Evolutionary conservation across 2,329 filamentous ascomycete species (phyloP), one percentile per base, ranked within the genome.

Genomic region (Fusarium sp.): DNA sequence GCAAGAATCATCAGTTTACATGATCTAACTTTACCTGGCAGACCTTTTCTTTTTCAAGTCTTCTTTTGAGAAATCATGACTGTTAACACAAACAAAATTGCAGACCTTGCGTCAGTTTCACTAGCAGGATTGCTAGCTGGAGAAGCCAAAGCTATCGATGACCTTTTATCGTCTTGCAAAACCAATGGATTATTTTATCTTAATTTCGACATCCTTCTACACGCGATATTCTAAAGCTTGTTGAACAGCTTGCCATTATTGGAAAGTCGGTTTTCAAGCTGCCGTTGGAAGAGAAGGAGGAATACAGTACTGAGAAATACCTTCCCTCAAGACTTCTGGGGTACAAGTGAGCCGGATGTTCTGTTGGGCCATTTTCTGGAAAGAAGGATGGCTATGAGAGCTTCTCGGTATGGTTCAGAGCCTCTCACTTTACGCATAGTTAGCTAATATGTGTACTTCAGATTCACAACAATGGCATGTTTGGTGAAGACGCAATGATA

Each of bases 341-440:
- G 50, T 54, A 60, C 23, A 60, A 60, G 37, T 28, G 57, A 60
- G 57, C 57, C 6, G 57, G 57, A 5, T 60, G 57, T 29, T 60
- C 57, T 29, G 42, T 60, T 8, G 57, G 57, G 11, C 49, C 57
- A 23, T 60, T 60, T 18, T 43, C 57, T 11, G 57, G 57, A 20
- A 60, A 60, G 26, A 60, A 60, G 28, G 49, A 60, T 42, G 57
- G 57, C 21, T 60, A 60, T 39, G 57, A 60, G 37, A 60, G 57
- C 21, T 60, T 60, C 23, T 60, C 57, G 29, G 57, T 60, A 18
- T 16, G 42, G 9, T 18, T 37, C 33, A n/a, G 3, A 10, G 7
- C 10, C 13, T 15, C 6, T 18, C 16, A n/a, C 9, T 5, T 8
- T 20, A 6, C 6, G n/a, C 2, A 12, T 13, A 3, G 18, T 15